Conservation (phyloP, 2,329 filamentous ascomycete species). For the Immersiporthe knoxdaviesiana region DNA sequence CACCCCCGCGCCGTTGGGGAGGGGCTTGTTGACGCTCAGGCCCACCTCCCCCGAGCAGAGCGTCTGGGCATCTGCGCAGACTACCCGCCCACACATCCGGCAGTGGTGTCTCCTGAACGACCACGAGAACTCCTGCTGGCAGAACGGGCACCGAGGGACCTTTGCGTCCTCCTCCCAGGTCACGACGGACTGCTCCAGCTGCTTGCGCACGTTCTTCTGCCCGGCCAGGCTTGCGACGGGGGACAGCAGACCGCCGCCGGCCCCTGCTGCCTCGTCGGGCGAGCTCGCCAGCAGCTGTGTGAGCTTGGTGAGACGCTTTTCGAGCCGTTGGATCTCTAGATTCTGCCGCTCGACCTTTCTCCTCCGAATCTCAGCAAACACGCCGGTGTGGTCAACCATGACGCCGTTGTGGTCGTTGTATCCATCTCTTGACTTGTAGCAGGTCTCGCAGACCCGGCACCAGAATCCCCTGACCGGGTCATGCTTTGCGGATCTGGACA, state of each 20-base stretch:
- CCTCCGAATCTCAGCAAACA: conserved; percentile 72
- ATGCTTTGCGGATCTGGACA: conserved; percentile 85
- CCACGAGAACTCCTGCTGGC: conserved; percentile 94
- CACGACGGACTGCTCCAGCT: conserved; percentile 88
- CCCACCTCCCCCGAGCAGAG: conserved; percentile 84
- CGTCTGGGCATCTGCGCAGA: conserved; percentile 86
- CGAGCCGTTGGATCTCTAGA: conserved; percentile 84
- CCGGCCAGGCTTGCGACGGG: conserved; percentile 65
- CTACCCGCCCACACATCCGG: conserved; percentile 87
- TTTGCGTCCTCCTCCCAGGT: conserved; percentile 91
- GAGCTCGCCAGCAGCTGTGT: conserved; percentile 81
- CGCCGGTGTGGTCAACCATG: conserved; percentile 70
- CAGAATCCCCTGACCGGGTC: conserved; percentile 89
- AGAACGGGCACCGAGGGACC: conserved; percentile 86
- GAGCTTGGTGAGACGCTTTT: conserved; percentile 88
- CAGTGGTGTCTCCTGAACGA: conserved; percentile 94
- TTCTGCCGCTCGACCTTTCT: conserved; percentile 82
- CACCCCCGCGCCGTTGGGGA: conserved; percentile 16
- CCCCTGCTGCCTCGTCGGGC: conserved; percentile 63
- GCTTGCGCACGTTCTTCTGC: conserved; percentile 76
- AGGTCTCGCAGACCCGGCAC: conserved; percentile 98
- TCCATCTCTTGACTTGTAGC: conserved; percentile 93
- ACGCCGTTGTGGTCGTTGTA: conserved; percentile 87
- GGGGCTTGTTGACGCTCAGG: conserved; percentile 63
- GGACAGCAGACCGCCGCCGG: conserved; percentile 56